Evolutionary conservation across 208 protist genomes (phyloP), one percentile per base, ranked within the genome.

Genomic region (Wallacemonas collosoma): DNA sequence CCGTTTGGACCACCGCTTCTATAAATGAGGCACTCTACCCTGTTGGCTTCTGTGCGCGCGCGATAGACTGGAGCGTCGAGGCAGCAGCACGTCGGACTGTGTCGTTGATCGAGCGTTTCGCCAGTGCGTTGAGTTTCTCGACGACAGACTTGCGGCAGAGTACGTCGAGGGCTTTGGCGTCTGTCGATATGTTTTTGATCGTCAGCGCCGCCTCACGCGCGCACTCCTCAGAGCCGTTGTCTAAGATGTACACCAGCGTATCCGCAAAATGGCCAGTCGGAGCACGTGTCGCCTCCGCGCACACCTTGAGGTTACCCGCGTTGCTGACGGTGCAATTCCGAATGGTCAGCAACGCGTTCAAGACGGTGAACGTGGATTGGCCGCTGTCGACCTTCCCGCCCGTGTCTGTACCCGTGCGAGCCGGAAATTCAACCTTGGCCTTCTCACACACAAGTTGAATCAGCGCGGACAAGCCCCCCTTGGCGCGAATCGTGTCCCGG

Each of bases 181-280:
- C 70, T 15, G 60, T 60, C 51, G 87, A 91, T 2, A 98, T 62
- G 69, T 97, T 96, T 69, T 95, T 96, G 35, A 97, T 71, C 35
- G 82, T 94, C 40, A 97, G 72, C 9, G 88, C 88, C 15, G 88
- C 88, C 80, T 98, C 95, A 41, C 85, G 73, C 14, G 89, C 91
- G 26, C 87, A 93, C 58, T 97, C 94, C 45, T 97, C 95, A 6
- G 90, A 89, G n/a, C 83, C 86, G 61, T 89, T 75, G 55, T 90
- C 76, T 3, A 97, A 73, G 35, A 97, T 76, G 58, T 91, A 85
- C 41, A 95, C 77, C 51, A 98, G 75, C n/a, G 81, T 80, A 2
- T 79, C 68, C 1, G 78, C 77, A 58, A 97, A 93, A 12, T 36
- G 55, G 38, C 56, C 44, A 15, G 82, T 63, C 8, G 72, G 72